Conservation (phyloP, 208 protist species). For the Leishmania turanica region DNA sequence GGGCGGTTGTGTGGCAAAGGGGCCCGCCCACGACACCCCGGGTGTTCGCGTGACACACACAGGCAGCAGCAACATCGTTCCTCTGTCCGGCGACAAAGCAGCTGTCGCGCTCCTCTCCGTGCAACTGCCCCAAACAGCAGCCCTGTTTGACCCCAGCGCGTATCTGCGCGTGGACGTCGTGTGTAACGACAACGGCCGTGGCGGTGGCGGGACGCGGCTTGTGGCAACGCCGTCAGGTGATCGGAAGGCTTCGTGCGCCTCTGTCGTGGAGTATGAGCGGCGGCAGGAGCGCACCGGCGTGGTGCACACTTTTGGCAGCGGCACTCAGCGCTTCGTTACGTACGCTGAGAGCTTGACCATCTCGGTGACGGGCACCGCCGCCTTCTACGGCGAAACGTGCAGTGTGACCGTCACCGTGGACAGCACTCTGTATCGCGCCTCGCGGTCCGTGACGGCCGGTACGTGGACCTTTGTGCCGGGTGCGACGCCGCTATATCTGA, state of each 20-base stretch:
- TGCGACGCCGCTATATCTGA: slow-evolving; percentile 18
- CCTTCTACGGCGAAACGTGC: slow-evolving; percentile 36
- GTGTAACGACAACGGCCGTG: slow-evolving; percentile 17
- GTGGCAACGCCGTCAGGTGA: slow-evolving; percentile 15
- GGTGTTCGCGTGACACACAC: slow-evolving; percentile 9
- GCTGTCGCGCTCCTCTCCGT: slow-evolving; percentile 21
- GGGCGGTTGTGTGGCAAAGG: slow-evolving; percentile 24
- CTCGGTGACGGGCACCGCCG: slow-evolving; percentile 18
- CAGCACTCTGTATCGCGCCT: slow-evolving; percentile 25
- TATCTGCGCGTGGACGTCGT: slow-evolving; percentile 28
- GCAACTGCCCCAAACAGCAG: slow-evolving; percentile 26
- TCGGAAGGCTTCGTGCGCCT: slow-evolving; percentile 15
- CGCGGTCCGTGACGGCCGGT: slow-evolving; percentile 22
- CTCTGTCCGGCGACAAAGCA: slow-evolving; percentile 17
- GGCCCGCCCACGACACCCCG: slow-evolving; percentile 11
- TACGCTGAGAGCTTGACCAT: slow-evolving; percentile 32
- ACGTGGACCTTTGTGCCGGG: slow-evolving; percentile 21
- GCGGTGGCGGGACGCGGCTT: slow-evolving; percentile 28
- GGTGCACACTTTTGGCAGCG: not conserved
- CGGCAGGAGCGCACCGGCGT: slow-evolving; percentile 28
- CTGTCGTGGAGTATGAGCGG: slow-evolving; percentile 34
- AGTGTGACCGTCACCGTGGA: slow-evolving; percentile 17
- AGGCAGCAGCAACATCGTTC: not conserved
- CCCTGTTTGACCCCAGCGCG: slow-evolving; percentile 22
- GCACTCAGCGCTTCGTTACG: slow-evolving; percentile 24